A percentile compares a stretch with the other conserved stretches of the same genome.
Conservation (phyloP, 768 basidiomycete genomes). For the Trametes cingulata region DNA sequence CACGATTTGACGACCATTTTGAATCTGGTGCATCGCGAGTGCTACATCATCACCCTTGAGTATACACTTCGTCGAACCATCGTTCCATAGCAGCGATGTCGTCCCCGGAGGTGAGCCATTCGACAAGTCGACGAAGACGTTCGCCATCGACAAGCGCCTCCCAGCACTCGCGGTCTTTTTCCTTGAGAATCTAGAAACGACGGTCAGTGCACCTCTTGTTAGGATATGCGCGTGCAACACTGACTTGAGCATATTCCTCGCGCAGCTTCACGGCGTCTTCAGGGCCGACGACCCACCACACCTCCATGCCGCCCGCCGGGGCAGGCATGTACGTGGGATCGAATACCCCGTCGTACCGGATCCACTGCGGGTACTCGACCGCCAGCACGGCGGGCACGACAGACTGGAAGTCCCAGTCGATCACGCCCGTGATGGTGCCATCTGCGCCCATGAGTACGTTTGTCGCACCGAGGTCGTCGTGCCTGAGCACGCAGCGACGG, state of each 20-base stretch:
- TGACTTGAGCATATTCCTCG: slow-evolving; percentile 8
- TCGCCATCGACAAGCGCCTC: background rate
- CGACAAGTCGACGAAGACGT: background rate
- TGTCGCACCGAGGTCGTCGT: slow-evolving; percentile 20
- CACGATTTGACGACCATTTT: too few relatives aligned
- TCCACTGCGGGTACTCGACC: slow-evolving; percentile 28
- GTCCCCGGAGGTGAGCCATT: background rate
- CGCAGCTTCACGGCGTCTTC: slow-evolving; percentile 5
- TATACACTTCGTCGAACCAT: too few relatives aligned
- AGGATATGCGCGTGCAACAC: background rate
- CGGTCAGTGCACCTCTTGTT: background rate
- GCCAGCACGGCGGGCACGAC: slow-evolving; percentile 26
- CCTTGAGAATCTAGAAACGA: background rate
- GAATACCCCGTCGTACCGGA: slow-evolving; percentile 23
- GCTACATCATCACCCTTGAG: too few relatives aligned
- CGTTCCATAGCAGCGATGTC: too few relatives aligned
- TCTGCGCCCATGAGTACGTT: slow-evolving; percentile 24
- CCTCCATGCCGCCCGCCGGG: background rate
- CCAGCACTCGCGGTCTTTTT: background rate
- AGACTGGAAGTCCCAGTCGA: slow-evolving; percentile 30
- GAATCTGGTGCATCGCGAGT: too few relatives aligned
- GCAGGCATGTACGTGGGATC: too few relatives aligned
- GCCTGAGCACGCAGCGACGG: slow-evolving; percentile 21
- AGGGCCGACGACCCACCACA: slow-evolving; percentile 2
- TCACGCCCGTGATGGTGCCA: slow-evolving; percentile 21